phyloP scores from a whole-genome alignment of 2,329 filamentous ascomycete genomes.

The Aspergillus latus region DNA sequence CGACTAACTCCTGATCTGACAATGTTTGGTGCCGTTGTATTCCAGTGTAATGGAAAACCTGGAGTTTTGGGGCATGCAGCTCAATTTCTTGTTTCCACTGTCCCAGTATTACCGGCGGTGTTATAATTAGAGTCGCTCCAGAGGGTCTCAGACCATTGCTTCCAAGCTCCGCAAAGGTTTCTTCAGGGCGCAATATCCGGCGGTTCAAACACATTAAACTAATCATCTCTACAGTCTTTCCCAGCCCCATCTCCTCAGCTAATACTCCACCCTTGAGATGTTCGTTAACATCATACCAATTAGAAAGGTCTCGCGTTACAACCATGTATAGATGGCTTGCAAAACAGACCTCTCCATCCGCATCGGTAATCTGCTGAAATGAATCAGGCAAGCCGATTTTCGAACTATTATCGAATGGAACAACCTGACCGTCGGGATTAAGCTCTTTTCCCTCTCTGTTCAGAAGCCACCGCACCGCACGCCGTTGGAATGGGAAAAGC shows the following conservation, averaged over 20 bases:
- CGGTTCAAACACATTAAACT: slow-evolving; percentile 46
- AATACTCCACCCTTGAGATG: slow-evolving; percentile 47
- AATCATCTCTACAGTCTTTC: slow-evolving; percentile 53
- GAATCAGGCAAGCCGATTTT: slow-evolving; percentile 34
- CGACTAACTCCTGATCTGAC: slow-evolving; percentile 44
- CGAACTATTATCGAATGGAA: slow-evolving; percentile 15
- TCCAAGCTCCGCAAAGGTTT: slow-evolving; percentile 18
- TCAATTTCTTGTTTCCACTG: slow-evolving; percentile 63
- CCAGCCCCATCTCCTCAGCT: slow-evolving; percentile 53
- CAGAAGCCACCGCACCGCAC: slow-evolving; percentile 49
- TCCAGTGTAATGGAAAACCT: slow-evolving; percentile 58
- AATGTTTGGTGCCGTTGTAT: slow-evolving; percentile 41
- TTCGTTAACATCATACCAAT: slow-evolving; percentile 33
- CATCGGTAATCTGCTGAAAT: slow-evolving; percentile 40
- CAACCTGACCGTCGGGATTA: slow-evolving; percentile 32
- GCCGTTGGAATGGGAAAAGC: slow-evolving; percentile 50
- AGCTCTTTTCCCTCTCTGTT: slow-evolving; percentile 44
- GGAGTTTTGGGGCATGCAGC: slow-evolving; percentile 57
- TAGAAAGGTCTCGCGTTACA: slow-evolving; percentile 37
- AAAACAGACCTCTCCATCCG: slow-evolving; percentile 40
- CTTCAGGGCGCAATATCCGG: slow-evolving; percentile 21
- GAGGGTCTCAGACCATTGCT: slow-evolving; percentile 40
- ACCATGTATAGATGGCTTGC: slow-evolving; percentile 45
- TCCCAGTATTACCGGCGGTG: slow-evolving; percentile 59
- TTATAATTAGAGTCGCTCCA: slow-evolving; percentile 62